Base-by-base conservation (phyloP, 2,329 filamentous ascomycete genomes). In the Camptophora hylomeconis region DNA sequence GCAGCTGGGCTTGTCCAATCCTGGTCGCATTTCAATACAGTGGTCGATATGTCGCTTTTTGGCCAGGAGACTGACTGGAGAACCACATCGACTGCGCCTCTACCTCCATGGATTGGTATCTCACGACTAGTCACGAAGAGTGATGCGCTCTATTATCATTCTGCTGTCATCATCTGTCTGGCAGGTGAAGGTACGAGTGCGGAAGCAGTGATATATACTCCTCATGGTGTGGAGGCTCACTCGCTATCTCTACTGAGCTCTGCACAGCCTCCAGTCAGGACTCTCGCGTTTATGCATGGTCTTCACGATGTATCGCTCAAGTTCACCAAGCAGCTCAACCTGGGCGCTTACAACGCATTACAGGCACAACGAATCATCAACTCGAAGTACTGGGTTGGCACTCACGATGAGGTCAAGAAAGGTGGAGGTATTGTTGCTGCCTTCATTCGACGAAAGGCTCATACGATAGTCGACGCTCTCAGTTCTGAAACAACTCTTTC, bases 371-470 rank as follows among this genome's bases (percentile, higher is more conserved):
- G 58, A 10, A 49, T 63, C 4, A 49, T 69, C 17, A 53, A 58
- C 2, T 67, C 70, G 0, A 64, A 57, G 39, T 78, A 77, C 42
- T 79, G 73, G 74, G 51, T 78, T 11, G 64, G 63, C 0, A 78
- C 74, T 15, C 73, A 79, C 40, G 38, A 57, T 27, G 57, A 66
- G 24, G 32, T 37, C 13, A 45, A 41, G 29, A 18, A 19, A 11
- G 33, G 32, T 3, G 25, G 28, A 7, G 39, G 37, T 9, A 10
- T 41, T n/a, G 32, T 44, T 15, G 35, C 32, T 15, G 25, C 18
- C 36, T 59, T 74, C 21, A 41, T 72, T 28, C 47, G 48, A 22
- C 44, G 62, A 28, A 62, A 57, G 30, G 37, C 44, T n/a, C 61
- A 65, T 33, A 57, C 50, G 2, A 38, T 69, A 7, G 45, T 17